phyloP scores from a whole-genome alignment of 305 asterid genomes.

The Fraxinus nigra region DNA sequence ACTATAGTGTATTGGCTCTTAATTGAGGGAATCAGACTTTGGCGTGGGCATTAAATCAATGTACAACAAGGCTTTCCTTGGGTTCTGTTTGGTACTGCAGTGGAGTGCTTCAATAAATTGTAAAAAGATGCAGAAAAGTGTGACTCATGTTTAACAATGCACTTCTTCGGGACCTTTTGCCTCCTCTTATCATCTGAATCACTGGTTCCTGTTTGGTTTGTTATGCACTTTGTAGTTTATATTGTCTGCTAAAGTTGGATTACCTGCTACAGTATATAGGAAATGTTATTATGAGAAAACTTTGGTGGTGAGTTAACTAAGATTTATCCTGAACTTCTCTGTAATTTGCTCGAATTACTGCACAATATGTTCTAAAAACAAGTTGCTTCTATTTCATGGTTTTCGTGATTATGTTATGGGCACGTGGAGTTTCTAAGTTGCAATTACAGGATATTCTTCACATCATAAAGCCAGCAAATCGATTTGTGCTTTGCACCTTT shows the following conservation, averaged over 20 bases:
- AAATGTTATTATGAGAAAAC: neutral
- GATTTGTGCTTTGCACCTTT: neutral
- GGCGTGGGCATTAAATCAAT: neutral
- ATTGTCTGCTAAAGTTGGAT: neutral
- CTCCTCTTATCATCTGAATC: neutral
- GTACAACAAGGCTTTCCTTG: neutral
- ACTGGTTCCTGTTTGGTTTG: neutral
- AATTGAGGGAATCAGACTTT: neutral
- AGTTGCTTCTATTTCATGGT: neutral
- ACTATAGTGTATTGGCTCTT: neutral
- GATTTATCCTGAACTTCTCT: neutral
- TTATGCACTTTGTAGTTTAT: neutral
- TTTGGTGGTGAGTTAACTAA: neutral
- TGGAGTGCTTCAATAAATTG: neutral
- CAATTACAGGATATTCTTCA: neutral
- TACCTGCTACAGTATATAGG: neutral
- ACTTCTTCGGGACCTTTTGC: neutral
- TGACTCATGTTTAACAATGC: neutral
- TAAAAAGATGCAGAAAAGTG: neutral
- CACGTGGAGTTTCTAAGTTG: neutral
- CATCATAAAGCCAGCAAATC: neutral
- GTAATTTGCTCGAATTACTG: neutral
- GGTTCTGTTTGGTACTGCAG: neutral
- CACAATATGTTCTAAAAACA: neutral
- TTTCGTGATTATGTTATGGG: neutral